These are phyloP conservation scores for Apiospora arundinis DNA, from an alignment of 2,329 filamentous ascomycete genomes.

Conservation along the genomic window DNA sequence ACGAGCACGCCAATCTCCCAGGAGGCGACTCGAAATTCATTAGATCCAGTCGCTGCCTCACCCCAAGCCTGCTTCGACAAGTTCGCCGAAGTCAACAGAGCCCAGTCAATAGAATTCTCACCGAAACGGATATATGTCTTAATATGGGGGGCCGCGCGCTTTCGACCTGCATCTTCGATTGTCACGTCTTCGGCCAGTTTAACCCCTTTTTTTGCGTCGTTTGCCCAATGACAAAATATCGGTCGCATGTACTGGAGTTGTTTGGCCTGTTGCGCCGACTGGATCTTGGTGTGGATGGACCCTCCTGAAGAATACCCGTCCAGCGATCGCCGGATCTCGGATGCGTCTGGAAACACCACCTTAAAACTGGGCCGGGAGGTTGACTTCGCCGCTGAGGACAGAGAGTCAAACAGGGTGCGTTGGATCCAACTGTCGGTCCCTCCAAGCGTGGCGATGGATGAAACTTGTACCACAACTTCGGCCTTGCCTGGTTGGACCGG, in stretches of 20 bases:
- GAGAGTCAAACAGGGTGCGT: constrained; percentile 62
- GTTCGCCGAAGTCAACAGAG: constrained; percentile 88
- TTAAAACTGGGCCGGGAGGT: constrained; percentile 60
- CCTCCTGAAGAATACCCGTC: constrained; percentile 79
- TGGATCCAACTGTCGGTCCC: constrained; percentile 74
- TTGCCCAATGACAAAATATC: constrained; percentile 77
- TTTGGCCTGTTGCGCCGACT: constrained; percentile 72
- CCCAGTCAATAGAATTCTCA: constrained; percentile 75
- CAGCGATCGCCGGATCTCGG: constrained; percentile 77
- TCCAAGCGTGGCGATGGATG: constrained; percentile 82
- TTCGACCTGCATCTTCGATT: constrained; percentile 61
- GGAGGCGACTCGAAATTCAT: constrained; percentile 74
- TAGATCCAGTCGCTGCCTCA: constrained; percentile 59
- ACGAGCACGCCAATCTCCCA: constrained; percentile 86
- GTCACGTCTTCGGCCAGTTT: constrained; percentile 26
- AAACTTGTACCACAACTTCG: constrained; percentile 70
- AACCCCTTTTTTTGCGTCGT: constrained; percentile 53
- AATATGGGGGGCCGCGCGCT: constrained; percentile 81
- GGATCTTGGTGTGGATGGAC: constrained; percentile 83
- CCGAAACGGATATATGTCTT: constrained; percentile 82
- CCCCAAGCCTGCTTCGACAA: constrained; percentile 91
- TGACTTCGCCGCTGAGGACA: constrained; percentile 33
- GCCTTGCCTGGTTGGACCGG: constrained; percentile 49
- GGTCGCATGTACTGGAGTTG: constrained; percentile 77
- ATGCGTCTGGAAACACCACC: constrained; percentile 80